phyloP scores from a whole-genome alignment of 148 eudicot species.

The Salicornia ramosissima region DNA sequence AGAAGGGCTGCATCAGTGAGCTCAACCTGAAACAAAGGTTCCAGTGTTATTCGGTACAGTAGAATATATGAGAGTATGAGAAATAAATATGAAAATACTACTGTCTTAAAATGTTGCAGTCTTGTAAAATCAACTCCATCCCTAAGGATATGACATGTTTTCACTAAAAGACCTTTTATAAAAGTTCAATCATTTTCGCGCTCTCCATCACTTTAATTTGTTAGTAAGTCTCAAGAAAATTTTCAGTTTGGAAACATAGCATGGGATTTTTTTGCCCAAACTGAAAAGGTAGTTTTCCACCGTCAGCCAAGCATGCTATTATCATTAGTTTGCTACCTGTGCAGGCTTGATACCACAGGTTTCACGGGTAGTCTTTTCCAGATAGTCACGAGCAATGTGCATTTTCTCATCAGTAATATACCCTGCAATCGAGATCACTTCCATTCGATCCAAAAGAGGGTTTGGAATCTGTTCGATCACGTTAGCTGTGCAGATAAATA shows the following conservation, averaged over 20 bases:
- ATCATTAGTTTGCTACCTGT: slow-evolving; percentile 43
- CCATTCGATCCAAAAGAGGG: slow-evolving; percentile 98
- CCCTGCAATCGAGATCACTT: slow-evolving; percentile 92
- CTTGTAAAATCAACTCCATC: not conserved
- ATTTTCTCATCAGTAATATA: slow-evolving; percentile 97
- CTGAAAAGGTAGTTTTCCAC: not conserved
- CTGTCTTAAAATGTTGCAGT: not conserved
- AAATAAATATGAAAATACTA: not conserved
- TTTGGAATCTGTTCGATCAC: slow-evolving; percentile 81
- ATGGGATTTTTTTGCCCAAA: not conserved
- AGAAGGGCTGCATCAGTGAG: slow-evolving; percentile 88
- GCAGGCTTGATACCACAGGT: slow-evolving; percentile 88
- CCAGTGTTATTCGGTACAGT: not conserved
- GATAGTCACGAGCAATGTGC: slow-evolving; percentile 94
- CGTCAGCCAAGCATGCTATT: not conserved
- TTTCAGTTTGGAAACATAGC: not conserved
- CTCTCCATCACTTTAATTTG: not conserved
- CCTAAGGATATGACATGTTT: not conserved
- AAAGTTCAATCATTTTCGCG: not conserved
- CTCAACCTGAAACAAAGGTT: slow-evolving; percentile 60
- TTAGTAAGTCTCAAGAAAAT: not conserved
- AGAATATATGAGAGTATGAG: not conserved
- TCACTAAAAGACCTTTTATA: not conserved
- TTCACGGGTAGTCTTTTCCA: slow-evolving; percentile 91
- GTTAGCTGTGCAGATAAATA: slow-evolving; percentile 98